Percentiles rank a stretch among this genome's conserved stretches.
phyloP scores from a whole-genome alignment of 139 green algal genomes.

The Limnomonas spitsbergensis region DNA sequence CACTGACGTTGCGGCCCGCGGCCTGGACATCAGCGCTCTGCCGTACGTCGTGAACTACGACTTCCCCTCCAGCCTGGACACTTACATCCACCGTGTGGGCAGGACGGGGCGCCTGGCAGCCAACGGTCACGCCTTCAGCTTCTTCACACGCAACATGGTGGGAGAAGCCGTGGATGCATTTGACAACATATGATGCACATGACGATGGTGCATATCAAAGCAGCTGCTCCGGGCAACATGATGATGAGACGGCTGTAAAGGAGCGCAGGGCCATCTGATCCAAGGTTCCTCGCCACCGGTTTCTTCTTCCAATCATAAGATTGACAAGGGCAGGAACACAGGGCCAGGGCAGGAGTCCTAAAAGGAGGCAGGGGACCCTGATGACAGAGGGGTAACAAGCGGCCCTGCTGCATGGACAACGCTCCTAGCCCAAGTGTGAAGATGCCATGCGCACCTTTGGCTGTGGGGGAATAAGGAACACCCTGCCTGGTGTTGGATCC shows the following conservation, averaged over 20 bases:
- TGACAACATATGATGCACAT: not conserved
- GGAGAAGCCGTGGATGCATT: conserved; percentile 1
- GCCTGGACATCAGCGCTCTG: conserved; percentile 75
- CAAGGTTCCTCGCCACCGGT: no score
- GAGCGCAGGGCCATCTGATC: no score
- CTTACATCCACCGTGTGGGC: conserved; percentile 91
- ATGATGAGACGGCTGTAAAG: not conserved
- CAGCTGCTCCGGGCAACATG: not conserved
- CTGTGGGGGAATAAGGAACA: no score
- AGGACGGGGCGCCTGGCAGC: conserved; percentile 83
- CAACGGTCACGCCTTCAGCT: conserved; percentile 81
- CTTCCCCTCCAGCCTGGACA: conserved; percentile 77
- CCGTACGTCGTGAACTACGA: conserved; percentile 90
- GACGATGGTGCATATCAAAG: not conserved
- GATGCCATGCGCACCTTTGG: no score
- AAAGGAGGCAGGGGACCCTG: no score
- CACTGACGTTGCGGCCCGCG: conserved; percentile 78
- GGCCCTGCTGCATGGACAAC: no score
- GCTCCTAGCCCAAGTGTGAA: no score
- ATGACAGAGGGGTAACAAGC: no score
- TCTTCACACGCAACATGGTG: conserved; percentile 81
- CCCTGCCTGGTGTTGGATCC: no score
- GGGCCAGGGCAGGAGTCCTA: no score
- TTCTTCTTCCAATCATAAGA: no score
- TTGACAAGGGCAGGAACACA: no score